Base-by-base conservation (phyloP, 306 rosid species). In the Medicago lupulina region DNA sequence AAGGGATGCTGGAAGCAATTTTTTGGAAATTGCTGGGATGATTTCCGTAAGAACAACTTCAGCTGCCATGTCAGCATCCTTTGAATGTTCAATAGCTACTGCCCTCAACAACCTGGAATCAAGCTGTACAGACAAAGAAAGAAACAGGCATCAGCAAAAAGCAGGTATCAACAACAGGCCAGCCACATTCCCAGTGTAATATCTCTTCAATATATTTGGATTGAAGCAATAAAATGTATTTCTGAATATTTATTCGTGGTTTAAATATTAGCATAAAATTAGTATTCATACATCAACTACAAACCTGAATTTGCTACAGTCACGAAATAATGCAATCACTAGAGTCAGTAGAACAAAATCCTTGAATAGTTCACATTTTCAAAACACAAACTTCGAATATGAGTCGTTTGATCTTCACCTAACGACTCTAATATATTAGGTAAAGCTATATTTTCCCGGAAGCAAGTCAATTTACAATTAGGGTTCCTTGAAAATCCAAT, bases 31-130 rank as follows among this genome's bases (percentile, higher is more conserved):
- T 31, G 49, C 43, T 14, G 99, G 99, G 46, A 95, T 74, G 28
- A 93, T 74, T 81, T 95, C 98, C 2, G 39, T 76, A 40, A 92
- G 78, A 75, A 95, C 83, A 59, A 84, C 76, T 60, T 77, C 87
- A 8, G 88, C 90, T 10, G 99, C 99, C 6, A 68, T 76, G 73
- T 92, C 89, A 50, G 81, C 89, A 88, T 95, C 96, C 68, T 80
- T 87, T 2, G 96, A 72, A 70, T 90, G 83, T 74, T 95, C 99
- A 73, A 89, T 84, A 31, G 99, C 96, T 51, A 95, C 97, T 39
- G 96, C 98, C 89, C 84, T 90, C 71, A 95, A 86, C 43, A 92
- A 58, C 73, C 97, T 84, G 62, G 82, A 34, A 80, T 95, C 98
- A 47, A 95, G 82, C 98, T 95, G 73, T 21, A 31, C 21, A 71